A percentile compares a stretch with the other conserved stretches of the same genome.
Conservation (phyloP, 2,329 filamentous ascomycete species). For the Botrytis tulipae region DNA sequence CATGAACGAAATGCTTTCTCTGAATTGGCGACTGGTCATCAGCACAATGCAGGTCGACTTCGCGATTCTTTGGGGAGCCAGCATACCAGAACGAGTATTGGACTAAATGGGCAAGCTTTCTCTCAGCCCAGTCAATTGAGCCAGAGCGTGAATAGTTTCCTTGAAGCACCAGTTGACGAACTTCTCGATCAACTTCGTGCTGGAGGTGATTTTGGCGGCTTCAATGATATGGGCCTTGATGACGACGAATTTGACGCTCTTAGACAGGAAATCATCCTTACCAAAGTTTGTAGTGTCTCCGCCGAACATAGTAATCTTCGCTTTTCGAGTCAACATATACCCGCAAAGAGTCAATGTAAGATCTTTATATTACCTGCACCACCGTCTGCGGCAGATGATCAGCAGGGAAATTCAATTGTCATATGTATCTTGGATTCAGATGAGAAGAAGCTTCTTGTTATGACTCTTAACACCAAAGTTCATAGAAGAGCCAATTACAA, state of each 20-base stretch:
- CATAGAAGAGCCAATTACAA: slow-evolving; percentile 28
- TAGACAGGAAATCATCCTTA: slow-evolving; percentile 68
- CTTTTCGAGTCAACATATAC: slow-evolving; percentile 55
- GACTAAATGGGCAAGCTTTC: slow-evolving; percentile 31
- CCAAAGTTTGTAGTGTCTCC: slow-evolving; percentile 66
- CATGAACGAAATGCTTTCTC: slow-evolving; percentile 79
- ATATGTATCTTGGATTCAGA: slow-evolving; percentile 69
- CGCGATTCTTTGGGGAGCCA: slow-evolving; percentile 71
- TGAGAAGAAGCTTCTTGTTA: slow-evolving; percentile 65
- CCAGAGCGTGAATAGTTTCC: slow-evolving; percentile 56
- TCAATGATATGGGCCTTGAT: slow-evolving; percentile 69
- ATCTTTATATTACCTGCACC: slow-evolving; percentile 68
- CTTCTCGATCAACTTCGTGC: slow-evolving; percentile 66
- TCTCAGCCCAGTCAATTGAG: slow-evolving; percentile 38
- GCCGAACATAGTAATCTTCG: slow-evolving; percentile 60
- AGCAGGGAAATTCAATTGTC: slow-evolving; percentile 54
- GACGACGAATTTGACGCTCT: slow-evolving; percentile 71
- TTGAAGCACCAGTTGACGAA: slow-evolving; percentile 67
- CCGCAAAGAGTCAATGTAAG: slow-evolving; percentile 54
- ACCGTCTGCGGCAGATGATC: slow-evolving; percentile 52
- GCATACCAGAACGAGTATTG: slow-evolving; percentile 58
- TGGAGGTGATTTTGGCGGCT: slow-evolving; percentile 62
- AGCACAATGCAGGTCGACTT: slow-evolving; percentile 43
- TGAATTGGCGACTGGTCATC: slow-evolving; percentile 56
- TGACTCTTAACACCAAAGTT: slow-evolving; percentile 56